Evolutionary conservation across 2,329 filamentous ascomycete genomes (phyloP).

Genomic region (Trichoderma citrinoviride): DNA sequence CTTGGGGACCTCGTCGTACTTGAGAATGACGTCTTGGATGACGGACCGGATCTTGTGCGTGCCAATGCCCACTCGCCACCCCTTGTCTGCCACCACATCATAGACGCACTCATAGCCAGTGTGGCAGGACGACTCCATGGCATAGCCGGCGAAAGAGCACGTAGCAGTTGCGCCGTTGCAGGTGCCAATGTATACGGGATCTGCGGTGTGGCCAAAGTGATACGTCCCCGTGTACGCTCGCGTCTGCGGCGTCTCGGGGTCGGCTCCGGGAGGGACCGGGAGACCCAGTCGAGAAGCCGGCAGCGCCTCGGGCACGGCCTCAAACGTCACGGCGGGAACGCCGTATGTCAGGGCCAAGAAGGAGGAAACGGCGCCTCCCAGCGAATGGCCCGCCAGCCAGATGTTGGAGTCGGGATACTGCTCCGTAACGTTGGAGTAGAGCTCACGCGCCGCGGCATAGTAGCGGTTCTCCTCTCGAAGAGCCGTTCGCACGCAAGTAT

Average conservation of each 20-base stretch:
- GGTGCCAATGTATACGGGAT: constrained; percentile 89
- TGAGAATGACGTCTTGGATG: constrained; percentile 80
- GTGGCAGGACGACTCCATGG: constrained; percentile 90
- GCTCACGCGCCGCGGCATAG: constrained; percentile 81
- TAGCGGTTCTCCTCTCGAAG: constrained; percentile 83
- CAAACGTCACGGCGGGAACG: constrained; percentile 84
- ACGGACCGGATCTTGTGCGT: constrained; percentile 89
- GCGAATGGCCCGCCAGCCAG: constrained; percentile 89
- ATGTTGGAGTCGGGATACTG: constrained; percentile 81
- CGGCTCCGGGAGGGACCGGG: constrained; percentile 75
- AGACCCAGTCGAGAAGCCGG: constrained; percentile 81
- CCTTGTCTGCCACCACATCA: constrained; percentile 86
- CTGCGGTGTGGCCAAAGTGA: constrained; percentile 93
- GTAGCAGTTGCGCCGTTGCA: constrained; percentile 88
- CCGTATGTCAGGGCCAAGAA: constrained; percentile 89
- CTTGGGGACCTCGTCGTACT: constrained; percentile 75
- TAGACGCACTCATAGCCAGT: constrained; percentile 85
- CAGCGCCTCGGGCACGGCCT: constrained; percentile 87
- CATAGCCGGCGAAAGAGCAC: constrained; percentile 90
- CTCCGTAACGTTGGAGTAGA: constrained; percentile 89
- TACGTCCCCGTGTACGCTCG: constrained; percentile 73
- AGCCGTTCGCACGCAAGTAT: constrained; percentile 77
- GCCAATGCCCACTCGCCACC: constrained; percentile 86
- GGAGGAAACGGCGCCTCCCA: constrained; percentile 87
- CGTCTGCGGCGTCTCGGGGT: constrained; percentile 68